These are phyloP conservation scores for Trichoderma semiorbis DNA, from an alignment of 2,329 filamentous ascomycete genomes.

Conservation along the genomic window DNA sequence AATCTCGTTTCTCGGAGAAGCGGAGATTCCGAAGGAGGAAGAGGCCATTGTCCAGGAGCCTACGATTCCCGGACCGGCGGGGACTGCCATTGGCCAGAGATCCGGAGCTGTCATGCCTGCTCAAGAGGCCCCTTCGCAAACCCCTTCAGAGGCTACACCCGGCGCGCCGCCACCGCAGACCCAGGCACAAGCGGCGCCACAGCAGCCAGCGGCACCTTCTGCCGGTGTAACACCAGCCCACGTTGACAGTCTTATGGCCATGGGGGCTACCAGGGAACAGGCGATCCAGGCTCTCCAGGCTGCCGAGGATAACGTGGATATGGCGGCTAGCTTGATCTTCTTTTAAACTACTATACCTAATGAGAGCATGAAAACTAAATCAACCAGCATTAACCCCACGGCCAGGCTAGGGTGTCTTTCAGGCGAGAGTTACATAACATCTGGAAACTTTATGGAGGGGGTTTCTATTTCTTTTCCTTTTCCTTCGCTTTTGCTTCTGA, in stretches of 20 bases:
- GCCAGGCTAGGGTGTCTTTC: not conserved
- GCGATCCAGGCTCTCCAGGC: slow-evolving; percentile 79
- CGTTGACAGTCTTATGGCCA: slow-evolving; percentile 69
- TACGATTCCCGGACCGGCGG: slow-evolving; percentile 77
- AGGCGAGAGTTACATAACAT: not conserved
- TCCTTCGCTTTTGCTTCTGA: not conserved
- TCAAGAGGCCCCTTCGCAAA: slow-evolving; percentile 21
- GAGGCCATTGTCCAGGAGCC: slow-evolving; percentile 79
- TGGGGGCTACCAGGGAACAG: slow-evolving; percentile 74
- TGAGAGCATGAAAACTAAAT: slow-evolving; percentile 1
- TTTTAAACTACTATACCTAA: slow-evolving; percentile 23
- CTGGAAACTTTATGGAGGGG: not conserved
- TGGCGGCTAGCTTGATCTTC: slow-evolving; percentile 78
- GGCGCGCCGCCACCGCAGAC: slow-evolving; percentile 22
- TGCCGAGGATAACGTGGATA: slow-evolving; percentile 80
- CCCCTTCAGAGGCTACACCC: slow-evolving; percentile 16
- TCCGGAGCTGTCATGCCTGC: slow-evolving; percentile 66
- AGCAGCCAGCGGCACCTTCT: slow-evolving; percentile 25
- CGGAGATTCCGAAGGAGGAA: slow-evolving; percentile 83
- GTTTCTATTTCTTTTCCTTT: not conserved
- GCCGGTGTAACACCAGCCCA: slow-evolving; percentile 56
- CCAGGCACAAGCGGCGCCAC: slow-evolving; percentile 27
- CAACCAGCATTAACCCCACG: slow-evolving; percentile 1
- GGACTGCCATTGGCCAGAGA: slow-evolving; percentile 81
- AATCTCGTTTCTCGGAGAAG: slow-evolving; percentile 85